phyloP scores from a whole-genome alignment of 2,329 filamentous ascomycete genomes.

The Huntiella bhutanensis region DNA sequence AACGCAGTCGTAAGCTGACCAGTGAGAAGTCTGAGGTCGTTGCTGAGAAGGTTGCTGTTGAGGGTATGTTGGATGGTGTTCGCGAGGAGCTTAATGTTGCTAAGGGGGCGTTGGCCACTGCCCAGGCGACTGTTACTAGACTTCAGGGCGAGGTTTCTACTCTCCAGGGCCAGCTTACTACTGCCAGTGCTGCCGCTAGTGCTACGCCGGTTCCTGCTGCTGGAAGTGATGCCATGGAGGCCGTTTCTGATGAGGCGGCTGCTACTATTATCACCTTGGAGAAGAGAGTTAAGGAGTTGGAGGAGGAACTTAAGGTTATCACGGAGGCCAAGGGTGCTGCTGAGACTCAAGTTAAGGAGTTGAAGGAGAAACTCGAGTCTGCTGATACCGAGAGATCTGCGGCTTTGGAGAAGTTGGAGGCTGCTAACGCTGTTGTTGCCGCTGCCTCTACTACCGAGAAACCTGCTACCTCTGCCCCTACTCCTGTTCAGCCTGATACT shows the following conservation, averaged over 20 bases:
- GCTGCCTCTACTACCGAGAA: conserved; percentile 24
- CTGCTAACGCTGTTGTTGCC: conserved; percentile 44
- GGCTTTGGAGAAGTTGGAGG: conserved; percentile 47
- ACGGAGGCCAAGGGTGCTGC: conserved; percentile 4
- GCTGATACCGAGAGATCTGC: conserved; percentile 48
- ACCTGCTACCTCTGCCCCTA: conserved; percentile 13
- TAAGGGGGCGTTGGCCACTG: conserved; percentile 20
- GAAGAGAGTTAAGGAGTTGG: conserved; percentile 19
- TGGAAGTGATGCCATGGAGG: background rate
- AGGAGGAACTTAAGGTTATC: conserved; percentile 29
- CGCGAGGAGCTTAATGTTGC: conserved; percentile 36
- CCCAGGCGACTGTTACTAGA: conserved; percentile 18
- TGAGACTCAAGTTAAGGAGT: conserved; percentile 4
- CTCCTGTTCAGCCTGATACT: conserved; percentile 9
- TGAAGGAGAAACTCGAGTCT: conserved; percentile 42
- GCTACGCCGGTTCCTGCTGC: conserved; percentile 15
- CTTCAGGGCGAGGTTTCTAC: conserved; percentile 25
- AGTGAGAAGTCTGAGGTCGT: conserved; percentile 33
- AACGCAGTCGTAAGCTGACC: conserved; percentile 34
- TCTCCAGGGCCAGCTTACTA: conserved; percentile 16
- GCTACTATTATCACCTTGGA: conserved; percentile 4
- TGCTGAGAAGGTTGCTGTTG: conserved; percentile 32
- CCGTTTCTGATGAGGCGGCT: background rate
- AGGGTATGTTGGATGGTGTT: conserved; percentile 28
- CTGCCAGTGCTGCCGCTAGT: conserved; percentile 14